Evolutionary conservation across 2,329 filamentous ascomycete genomes (phyloP), one percentile per base, ranked within the genome.

Genomic region (Sclerotinia glacialis): DNA sequence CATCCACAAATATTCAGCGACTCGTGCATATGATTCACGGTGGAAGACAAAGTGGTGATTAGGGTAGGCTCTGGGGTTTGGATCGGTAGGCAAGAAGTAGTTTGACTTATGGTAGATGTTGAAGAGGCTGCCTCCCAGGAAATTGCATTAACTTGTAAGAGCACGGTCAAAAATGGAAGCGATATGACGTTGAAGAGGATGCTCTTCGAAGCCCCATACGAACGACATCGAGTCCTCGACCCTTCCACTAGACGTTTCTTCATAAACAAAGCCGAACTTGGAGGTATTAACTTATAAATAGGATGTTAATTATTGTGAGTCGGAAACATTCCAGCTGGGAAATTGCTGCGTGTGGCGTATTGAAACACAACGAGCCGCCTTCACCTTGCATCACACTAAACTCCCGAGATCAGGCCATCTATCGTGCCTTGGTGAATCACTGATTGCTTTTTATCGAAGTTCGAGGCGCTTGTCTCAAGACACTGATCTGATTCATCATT

Each of bases 1-100:
- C 65, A 68, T 42, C 60, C 68, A 44, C 64, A 68, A 21, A 68
- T 44, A 31, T 56, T 34, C 5, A 55, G 28, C 11, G 66, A 42
- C 23, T 67, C 66, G 23, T 65, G 55, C 1, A 40, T 65, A 37
- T 46, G 18, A 58, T 55, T 50, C 14, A 8, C 31, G 16, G 11
- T 31, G 18, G 14, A 5, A 56, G 53, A 26, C 1, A 31, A 40
- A 16, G 37, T 44, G 8, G 34, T 26, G 16, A 60, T n/a, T 31
- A 26, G n/a, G 26, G 40, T 31, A 47, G 49, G 40, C 14, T 54
- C 52, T 59, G 66, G 9, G 34, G 54, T 61, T 55, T 37, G 61
- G 9, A 40, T 21, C n/a, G 16, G 9, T 21, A 61, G 42, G 42
- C 42, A 65, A 61, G 50, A 44, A n/a, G 62, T 56, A 16, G 50